phyloP scores from a whole-genome alignment of 352 stramenopile genomes.

The Nothophytophthora sp. region DNA sequence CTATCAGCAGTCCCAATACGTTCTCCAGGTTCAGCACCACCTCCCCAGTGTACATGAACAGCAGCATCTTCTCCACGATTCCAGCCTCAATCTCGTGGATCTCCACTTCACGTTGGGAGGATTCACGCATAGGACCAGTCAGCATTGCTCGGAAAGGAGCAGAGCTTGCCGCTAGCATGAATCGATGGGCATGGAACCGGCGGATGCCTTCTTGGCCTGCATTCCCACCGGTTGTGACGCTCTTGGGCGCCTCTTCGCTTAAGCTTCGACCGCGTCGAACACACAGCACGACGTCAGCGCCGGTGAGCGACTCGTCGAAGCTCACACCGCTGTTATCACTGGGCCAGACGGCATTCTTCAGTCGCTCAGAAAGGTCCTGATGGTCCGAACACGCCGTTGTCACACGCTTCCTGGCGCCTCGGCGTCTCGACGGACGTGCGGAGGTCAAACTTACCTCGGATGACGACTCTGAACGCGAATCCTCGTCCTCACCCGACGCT shows the following conservation, averaged over 20 bases:
- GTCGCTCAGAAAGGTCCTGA: conserved; percentile 52
- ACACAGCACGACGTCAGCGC: conserved; percentile 76
- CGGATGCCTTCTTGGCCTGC: conserved; percentile 3
- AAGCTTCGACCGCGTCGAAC: conserved; percentile 21
- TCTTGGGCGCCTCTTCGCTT: conserved; percentile 6
- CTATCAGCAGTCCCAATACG: conserved; percentile 74
- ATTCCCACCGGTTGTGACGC: conserved; percentile 4
- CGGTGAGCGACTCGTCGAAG: conserved; percentile 66
- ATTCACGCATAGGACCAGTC: conserved; percentile 79
- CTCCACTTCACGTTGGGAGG: conserved; percentile 67
- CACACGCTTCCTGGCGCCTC: conserved; percentile 36
- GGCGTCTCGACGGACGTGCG: conserved; percentile 20
- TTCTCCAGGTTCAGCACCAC: conserved; percentile 74
- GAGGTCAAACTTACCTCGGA: conserved; percentile 51
- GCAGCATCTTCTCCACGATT: conserved; percentile 82
- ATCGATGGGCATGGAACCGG: conserved; percentile 72
- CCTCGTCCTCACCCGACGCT: conserved; percentile 71
- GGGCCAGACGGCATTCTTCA: conserved; percentile 49
- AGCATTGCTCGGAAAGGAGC: conserved; percentile 85
- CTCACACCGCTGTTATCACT: conserved; percentile 19
- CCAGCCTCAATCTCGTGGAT: conserved; percentile 61
- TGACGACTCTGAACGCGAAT: conserved; percentile 79
- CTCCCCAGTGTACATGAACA: conserved; percentile 87
- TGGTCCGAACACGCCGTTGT: conserved; percentile 61
- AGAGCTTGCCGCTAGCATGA: conserved; percentile 85